Evolutionary conservation across 73 alveolate species (phyloP).

Genomic region (Paramecium caudatum): DNA sequence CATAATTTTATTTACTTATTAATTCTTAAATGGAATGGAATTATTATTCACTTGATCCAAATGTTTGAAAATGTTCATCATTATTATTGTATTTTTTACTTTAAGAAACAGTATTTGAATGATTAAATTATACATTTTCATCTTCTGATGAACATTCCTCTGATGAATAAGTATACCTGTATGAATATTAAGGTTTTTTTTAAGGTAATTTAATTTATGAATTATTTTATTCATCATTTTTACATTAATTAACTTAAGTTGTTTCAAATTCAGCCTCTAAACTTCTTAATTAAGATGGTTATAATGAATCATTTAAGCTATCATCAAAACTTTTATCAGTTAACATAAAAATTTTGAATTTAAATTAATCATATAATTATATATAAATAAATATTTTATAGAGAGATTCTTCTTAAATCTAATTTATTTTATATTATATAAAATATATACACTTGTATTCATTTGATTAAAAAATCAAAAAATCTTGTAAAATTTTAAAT

Average conservation of each 20-base stretch:
- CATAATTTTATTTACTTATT: background rate
- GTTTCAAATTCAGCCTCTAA: conserved; percentile 21
- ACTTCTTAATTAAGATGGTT: conserved; percentile 3
- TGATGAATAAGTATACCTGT: conserved; percentile 16
- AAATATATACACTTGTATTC: background rate
- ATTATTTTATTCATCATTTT: background rate
- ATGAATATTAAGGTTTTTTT: conserved; percentile 19
- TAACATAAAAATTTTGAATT: background rate
- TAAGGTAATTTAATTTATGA: conserved; percentile 1
- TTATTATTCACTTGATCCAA: background rate
- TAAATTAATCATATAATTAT: background rate
- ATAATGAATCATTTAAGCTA: background rate
- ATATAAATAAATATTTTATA: background rate
- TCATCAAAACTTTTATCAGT: background rate
- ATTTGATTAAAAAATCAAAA: background rate
- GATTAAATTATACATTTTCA: too few relatives aligned
- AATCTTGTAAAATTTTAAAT: too few relatives aligned
- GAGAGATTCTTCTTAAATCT: background rate
- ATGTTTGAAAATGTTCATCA: background rate
- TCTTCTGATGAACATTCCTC: conserved; percentile 1
- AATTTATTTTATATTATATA: background rate
- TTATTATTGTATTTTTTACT: background rate
- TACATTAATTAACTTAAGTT: too few relatives aligned
- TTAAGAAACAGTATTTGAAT: too few relatives aligned
- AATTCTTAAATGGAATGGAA: background rate